Evolutionary conservation across 1,284 basidiomycete genomes (phyloP).

Genomic region (Rhodotorula sp.): DNA sequence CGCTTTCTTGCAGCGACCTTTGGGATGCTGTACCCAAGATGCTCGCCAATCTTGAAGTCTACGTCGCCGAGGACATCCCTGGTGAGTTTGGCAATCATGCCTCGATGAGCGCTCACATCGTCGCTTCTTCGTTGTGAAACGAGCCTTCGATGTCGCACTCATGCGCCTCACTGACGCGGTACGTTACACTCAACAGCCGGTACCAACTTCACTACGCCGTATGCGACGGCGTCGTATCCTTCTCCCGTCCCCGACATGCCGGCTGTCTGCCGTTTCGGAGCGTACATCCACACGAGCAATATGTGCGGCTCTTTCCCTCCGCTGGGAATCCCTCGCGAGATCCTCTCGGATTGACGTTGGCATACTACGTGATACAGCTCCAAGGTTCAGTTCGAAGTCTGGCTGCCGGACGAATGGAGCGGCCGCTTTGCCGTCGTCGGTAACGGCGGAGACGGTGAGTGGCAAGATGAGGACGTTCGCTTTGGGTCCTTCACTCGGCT

Average conservation of each 20-base stretch:
- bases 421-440: constrained; percentile 40
- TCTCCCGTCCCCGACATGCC: constrained; percentile 27
- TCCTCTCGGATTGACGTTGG: too few relatives aligned
- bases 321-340: too few relatives aligned
- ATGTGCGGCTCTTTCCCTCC: too few relatives aligned
- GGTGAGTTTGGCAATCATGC: not conserved
- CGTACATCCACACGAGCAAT: constrained; percentile 31
- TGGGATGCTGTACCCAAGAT: not conserved
- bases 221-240: constrained; percentile 6
- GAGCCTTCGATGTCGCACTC: too few relatives aligned
- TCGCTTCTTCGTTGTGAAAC: too few relatives aligned
- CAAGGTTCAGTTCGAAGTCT: constrained; percentile 42
- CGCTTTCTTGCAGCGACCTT: not conserved
- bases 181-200: not conserved
- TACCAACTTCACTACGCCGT: constrained; percentile 8
- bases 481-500: too few relatives aligned
- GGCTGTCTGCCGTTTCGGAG: constrained; percentile 37
- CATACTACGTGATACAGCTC: not conserved
- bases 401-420: constrained; percentile 13
- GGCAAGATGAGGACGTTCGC: too few relatives aligned
- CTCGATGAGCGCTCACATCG: too few relatives aligned
- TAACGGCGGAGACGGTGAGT: constrained; percentile 31
- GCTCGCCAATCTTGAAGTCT: not conserved
- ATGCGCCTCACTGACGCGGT: too few relatives aligned
- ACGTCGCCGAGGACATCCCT: not conserved